Evolutionary conservation across 768 basidiomycete genomes (phyloP).

Genomic region (Boletus vinaceobasis): DNA sequence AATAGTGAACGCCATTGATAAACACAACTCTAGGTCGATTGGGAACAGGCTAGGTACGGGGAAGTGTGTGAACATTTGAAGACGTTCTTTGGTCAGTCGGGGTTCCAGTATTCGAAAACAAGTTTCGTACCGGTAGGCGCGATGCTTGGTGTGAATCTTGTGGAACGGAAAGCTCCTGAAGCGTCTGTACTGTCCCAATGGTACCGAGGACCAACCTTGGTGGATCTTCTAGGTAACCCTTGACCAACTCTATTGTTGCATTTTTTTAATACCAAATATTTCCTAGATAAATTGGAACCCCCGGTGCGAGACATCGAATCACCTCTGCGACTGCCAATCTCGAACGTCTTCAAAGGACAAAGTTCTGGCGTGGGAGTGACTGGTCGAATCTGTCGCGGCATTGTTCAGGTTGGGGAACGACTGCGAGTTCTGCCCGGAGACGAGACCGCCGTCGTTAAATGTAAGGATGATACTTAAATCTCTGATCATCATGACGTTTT

Average conservation of each 20-base stretch:
- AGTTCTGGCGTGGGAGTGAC: conserved; percentile 74
- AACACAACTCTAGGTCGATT: conserved; percentile 62
- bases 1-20: background rate
- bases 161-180: conserved; percentile 45
- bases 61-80: conserved; percentile 73
- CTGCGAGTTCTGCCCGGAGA: conserved; percentile 89
- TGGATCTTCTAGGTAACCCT: conserved; percentile 70
- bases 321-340: conserved; percentile 83
- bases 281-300: conserved; percentile 73
- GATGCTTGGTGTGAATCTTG: conserved; percentile 84
- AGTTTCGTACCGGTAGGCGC: conserved; percentile 88
- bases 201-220: conserved; percentile 85
- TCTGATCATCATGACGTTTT: background rate
- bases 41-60: conserved; percentile 80
- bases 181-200: conserved; percentile 54
- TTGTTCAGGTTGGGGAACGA: conserved; percentile 89
- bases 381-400: conserved; percentile 81
- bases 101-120: conserved; percentile 76
- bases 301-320: conserved; percentile 72
- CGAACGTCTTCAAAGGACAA: conserved; percentile 93
- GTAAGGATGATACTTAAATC: conserved; percentile 32
- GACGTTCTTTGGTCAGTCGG: conserved; percentile 84
- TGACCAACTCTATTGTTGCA: background rate
- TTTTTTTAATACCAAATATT: background rate
- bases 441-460: conserved; percentile 77